A percentile compares a stretch with the other conserved stretches of the same genome.
Evolutionary conservation across 306 rosid species (phyloP).

Genomic region (Gillenia trifoliata): DNA sequence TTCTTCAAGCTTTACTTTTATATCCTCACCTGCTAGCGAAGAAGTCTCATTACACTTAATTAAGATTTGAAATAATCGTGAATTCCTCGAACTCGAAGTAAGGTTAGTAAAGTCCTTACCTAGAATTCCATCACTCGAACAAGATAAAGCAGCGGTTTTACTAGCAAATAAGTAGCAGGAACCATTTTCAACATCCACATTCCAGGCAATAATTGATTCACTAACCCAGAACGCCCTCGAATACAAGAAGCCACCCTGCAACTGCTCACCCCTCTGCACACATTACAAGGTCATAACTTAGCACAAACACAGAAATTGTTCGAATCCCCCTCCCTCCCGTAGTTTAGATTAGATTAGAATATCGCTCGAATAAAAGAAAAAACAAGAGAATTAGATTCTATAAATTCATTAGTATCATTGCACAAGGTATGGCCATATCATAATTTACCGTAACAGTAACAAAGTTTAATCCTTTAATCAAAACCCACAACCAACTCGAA

Average conservation of each 20-base stretch:
- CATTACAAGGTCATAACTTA: not conserved
- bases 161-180: constrained; percentile 59
- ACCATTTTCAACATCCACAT: constrained; percentile 48
- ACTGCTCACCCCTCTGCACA: not conserved
- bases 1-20: constrained; percentile 64
- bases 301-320: not conserved
- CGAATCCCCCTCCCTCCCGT: not conserved
- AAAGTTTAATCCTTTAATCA: not conserved
- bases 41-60: constrained; percentile 2
- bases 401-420: too few relatives aligned
- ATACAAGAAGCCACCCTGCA: constrained; percentile 46
- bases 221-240: constrained; percentile 83
- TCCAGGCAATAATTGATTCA: constrained; percentile 74
- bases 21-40: constrained; percentile 63
- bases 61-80: not conserved
- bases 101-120: constrained; percentile 36
- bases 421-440: too few relatives aligned
- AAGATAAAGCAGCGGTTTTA: constrained; percentile 46
- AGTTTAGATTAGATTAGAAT: not conserved
- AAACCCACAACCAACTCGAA: not conserved
- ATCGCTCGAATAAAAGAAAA: not conserved
- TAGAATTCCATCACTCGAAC: constrained; percentile 41
- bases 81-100: not conserved
- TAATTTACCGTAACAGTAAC: not conserved
- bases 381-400: too few relatives aligned